A percentile compares a stretch with the other conserved stretches of the same genome.
These are phyloP conservation scores for Gracilaria domingensis DNA, from an alignment of 23 red algal genomes.

Conservation along the genomic window DNA sequence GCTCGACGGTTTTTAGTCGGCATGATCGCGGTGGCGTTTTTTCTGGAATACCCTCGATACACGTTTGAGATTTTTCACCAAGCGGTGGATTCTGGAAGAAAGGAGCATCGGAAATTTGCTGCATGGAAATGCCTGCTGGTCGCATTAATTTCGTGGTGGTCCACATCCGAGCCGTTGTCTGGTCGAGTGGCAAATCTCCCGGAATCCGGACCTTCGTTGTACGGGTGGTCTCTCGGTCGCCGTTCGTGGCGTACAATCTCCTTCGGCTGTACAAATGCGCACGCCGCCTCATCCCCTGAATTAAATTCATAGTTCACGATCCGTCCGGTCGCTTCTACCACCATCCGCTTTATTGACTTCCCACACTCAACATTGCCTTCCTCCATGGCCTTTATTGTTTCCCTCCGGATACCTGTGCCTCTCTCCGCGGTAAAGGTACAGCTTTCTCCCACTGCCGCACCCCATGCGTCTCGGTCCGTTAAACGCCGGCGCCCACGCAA, in stretches of 20 bases:
- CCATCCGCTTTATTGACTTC: neutral
- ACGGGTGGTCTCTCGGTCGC: neutral
- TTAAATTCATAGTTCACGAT: no score
- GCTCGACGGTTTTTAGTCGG: no score
- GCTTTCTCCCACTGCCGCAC: neutral
- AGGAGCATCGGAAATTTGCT: neutral
- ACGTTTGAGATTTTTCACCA: neutral
- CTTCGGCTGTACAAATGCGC: neutral
- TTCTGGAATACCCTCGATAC: no score
- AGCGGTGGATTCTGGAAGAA: neutral
- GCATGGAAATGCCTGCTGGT: neutral
- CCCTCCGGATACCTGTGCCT: neutral
- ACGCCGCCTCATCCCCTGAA: neutral
- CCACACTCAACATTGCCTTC: neutral
- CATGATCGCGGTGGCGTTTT: no score
- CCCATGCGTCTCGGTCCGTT: neutral
- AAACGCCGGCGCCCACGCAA: neutral
- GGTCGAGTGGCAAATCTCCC: slow-evolving; percentile 4
- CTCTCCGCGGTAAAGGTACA: neutral
- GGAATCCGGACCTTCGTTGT: neutral
- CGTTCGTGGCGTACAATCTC: neutral
- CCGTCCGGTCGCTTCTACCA: neutral
- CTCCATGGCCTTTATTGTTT: neutral
- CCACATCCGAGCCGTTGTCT: neutral
- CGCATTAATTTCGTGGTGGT: neutral